Evolutionary conservation across 768 basidiomycete species (phyloP).

Genomic region (Tylopilus rubrobrunneus): DNA sequence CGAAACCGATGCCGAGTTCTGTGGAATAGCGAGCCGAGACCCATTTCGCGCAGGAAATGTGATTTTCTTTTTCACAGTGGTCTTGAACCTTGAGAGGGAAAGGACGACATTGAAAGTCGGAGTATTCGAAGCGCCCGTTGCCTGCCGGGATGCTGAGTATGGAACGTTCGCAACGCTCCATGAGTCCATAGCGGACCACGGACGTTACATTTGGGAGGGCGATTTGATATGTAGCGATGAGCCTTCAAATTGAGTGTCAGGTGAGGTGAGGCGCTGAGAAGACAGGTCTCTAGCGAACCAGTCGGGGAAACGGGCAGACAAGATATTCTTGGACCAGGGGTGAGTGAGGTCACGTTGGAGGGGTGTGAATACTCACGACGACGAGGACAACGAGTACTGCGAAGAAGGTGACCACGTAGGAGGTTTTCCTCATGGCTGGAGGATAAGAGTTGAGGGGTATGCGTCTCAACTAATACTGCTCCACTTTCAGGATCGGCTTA

Average conservation of each 20-base stretch:
- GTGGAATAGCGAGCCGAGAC: constrained; percentile 63
- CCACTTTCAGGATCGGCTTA: constrained; percentile 1
- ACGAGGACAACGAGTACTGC: constrained; percentile 48
- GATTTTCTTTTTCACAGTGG: constrained; percentile 49
- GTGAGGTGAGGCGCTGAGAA: constrained; percentile 13
- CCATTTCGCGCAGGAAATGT: constrained; percentile 63
- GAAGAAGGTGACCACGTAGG: constrained; percentile 61
- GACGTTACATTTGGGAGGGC: constrained; percentile 46
- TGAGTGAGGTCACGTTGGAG: neutral
- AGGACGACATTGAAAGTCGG: constrained; percentile 55
- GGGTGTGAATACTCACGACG: constrained; percentile 40
- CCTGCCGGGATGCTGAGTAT: constrained; percentile 44
- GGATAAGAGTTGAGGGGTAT: neutral
- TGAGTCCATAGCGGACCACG: constrained; percentile 57
- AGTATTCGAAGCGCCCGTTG: constrained; percentile 46
- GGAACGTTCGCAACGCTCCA: constrained; percentile 51
- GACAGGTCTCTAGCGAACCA: constrained; percentile 45
- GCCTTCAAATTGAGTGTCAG: constrained; percentile 36
- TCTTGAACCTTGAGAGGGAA: constrained; percentile 58
- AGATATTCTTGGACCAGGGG: constrained; percentile 43
- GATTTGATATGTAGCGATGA: constrained; percentile 31
- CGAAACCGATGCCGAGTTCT: constrained; percentile 65
- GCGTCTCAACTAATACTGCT: neutral
- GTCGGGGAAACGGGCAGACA: constrained; percentile 55
- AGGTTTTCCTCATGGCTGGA: constrained; percentile 58